phyloP scores from a whole-genome alignment of 192 early-diverging fungal genomes.

The Coemansia sp. region DNA sequence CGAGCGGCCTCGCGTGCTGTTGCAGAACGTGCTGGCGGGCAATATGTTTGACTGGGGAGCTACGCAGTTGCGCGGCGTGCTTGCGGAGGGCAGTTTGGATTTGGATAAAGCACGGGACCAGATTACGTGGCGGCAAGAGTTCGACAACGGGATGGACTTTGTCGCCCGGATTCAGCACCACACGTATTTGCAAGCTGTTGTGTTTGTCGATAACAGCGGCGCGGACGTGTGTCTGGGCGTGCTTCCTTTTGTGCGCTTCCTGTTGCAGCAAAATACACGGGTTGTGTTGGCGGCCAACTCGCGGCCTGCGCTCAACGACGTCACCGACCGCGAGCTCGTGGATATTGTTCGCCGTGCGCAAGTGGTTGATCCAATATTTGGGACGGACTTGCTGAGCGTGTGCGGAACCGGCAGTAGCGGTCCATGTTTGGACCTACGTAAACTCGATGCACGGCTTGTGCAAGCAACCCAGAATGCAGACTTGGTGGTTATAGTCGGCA shows the following conservation, averaged over 20 bases:
- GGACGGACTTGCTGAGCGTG: constrained; percentile 46
- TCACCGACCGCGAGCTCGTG: constrained; percentile 64
- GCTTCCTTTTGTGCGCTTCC: constrained; percentile 68
- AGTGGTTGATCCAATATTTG: constrained; percentile 45
- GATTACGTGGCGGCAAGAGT: constrained; percentile 37
- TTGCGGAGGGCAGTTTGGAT: constrained; percentile 58
- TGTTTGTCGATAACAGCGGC: constrained; percentile 84
- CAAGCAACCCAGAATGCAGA: constrained; percentile 55
- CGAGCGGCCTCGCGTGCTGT: constrained; percentile 44
- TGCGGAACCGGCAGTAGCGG: constrained; percentile 67
- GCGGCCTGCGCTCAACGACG: constrained; percentile 75
- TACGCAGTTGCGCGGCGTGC: constrained; percentile 56
- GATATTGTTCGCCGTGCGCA: constrained; percentile 50
- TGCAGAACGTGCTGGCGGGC: constrained; percentile 71
- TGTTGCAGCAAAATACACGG: constrained; percentile 41
- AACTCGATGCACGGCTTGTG: constrained; percentile 62
- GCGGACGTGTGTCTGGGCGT: constrained; percentile 78
- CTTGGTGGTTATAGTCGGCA: constrained; percentile 75
- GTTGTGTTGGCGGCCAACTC: constrained; percentile 77
- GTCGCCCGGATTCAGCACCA: constrained; percentile 3
- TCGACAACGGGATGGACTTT: constrained; percentile 53
- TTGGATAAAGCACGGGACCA: constrained; percentile 55
- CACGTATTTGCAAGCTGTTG: constrained; percentile 57
- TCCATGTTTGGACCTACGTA: constrained; percentile 70
- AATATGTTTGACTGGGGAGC: constrained; percentile 89